Evolutionary conservation across 495 filamentous ascomycete genomes (phyloP).

Genomic region (Hypomontagnella monticulosa): DNA sequence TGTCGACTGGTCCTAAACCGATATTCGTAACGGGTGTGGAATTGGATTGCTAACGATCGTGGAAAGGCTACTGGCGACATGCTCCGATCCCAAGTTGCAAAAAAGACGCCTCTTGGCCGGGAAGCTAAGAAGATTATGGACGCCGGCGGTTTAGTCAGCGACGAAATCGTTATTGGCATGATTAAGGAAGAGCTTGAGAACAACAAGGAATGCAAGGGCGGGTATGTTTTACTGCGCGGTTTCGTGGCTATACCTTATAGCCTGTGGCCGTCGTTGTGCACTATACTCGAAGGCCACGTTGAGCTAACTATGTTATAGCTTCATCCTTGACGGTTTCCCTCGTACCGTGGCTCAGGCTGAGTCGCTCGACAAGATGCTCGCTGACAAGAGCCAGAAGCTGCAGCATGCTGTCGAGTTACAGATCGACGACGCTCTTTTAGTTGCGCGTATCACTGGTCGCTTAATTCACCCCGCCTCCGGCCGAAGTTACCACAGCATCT

Average conservation of each 20-base stretch:
- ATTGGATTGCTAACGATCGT: slow-evolving; percentile 22
- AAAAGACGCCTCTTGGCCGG: slow-evolving; percentile 92
- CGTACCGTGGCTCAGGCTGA: slow-evolving; percentile 95
- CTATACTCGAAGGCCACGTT: neutral
- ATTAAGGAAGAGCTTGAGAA: slow-evolving; percentile 95
- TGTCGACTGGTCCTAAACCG: slow-evolving; percentile 47
- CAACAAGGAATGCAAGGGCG: slow-evolving; percentile 95
- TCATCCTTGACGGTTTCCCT: slow-evolving; percentile 99
- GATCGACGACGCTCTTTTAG: slow-evolving; percentile 93
- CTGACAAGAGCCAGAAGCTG: slow-evolving; percentile 74
- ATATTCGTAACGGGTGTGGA: slow-evolving; percentile 10
- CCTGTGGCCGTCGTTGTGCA: neutral
- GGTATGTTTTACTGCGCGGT: slow-evolving; percentile 65
- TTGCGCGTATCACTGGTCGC: slow-evolving; percentile 95
- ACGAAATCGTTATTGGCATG: slow-evolving; percentile 99
- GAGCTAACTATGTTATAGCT: slow-evolving; percentile 63
- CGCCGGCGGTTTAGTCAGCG: slow-evolving; percentile 93
- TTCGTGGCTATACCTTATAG: neutral
- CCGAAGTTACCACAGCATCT: slow-evolving; percentile 95
- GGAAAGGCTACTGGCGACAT: slow-evolving; percentile 95
- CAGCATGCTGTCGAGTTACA: slow-evolving; percentile 95
- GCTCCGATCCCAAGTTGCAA: slow-evolving; percentile 97
- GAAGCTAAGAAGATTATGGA: slow-evolving; percentile 99
- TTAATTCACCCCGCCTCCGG: slow-evolving; percentile 95
- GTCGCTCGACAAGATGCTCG: slow-evolving; percentile 91